Base-by-base conservation (phyloP, 306 rosid genomes). In the Begonia fuchsioides region DNA sequence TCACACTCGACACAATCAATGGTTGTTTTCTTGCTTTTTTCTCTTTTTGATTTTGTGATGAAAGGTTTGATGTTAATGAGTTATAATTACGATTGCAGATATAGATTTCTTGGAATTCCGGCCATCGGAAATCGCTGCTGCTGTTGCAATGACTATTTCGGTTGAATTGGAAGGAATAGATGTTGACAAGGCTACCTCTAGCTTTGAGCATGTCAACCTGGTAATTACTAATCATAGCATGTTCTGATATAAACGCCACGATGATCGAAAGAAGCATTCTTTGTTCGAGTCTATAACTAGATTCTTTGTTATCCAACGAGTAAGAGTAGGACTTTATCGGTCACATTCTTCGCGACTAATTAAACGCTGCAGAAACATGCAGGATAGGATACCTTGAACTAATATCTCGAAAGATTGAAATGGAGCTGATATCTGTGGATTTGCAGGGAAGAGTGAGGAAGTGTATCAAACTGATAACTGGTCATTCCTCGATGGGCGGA, bases 51-150 rank as follows among this genome's bases (percentile, higher is more conserved):
- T 26, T n/a, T 41, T 41, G n/a, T 10, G 44, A n/a, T 40, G 3
- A 41, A 0, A 10, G 45, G 10, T 41, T 41, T 10, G 14, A 41
- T 41, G 12, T 41, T 26, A 26, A 26, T n/a, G 45, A 10, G 14
- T 41, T 41, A 7, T 41, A 54, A 62, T 38, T 61, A 65, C 44
- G 47, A 71, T 69, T 80, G 73, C 79, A 87, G 96, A 70, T 57
- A 57, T 77, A 65, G 78, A 87, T 63, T 82, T 87, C 75, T 82
- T 87, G 84, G 92, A 87, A 56, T 82, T 77, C 70, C 67, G 43
- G 58, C 82, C 96, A 50, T 87, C 94, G 51, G 96, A 87, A 68
- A 77, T 87, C 13, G 96, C 92, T 17, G 79, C 86, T 32, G 83
- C 92, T 7, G 86, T 71, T 51, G 93, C 94, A 60, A 72, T 80